These are phyloP conservation scores for Lipomyces lipofer DNA, from an alignment of 805 yeast species.

Conservation along the genomic window DNA sequence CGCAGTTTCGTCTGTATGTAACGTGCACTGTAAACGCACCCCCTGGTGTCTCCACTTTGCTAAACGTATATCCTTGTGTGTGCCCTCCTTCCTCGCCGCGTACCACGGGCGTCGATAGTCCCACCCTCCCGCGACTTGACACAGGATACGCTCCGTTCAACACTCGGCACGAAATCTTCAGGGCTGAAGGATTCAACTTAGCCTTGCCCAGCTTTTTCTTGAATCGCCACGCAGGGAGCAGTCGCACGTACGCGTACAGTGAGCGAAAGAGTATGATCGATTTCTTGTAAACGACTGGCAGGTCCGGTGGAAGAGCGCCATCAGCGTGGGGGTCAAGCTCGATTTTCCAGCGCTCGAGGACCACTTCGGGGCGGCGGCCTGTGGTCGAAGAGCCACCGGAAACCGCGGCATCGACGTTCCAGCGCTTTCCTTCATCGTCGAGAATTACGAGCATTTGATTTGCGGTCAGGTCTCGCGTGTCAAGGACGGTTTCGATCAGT, in stretches of 20 bases:
- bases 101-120: constrained; percentile 43
- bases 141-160: constrained; percentile 72
- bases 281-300: constrained; percentile 71
- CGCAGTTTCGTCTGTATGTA: constrained; percentile 71
- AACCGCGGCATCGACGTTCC: constrained; percentile 52
- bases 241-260: constrained; percentile 61
- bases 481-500: constrained; percentile 80
- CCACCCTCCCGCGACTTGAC: constrained; percentile 58
- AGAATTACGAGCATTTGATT: constrained; percentile 60
- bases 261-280: constrained; percentile 73
- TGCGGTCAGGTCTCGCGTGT: constrained; percentile 56
- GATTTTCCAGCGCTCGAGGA: constrained; percentile 88
- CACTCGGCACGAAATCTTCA: constrained; percentile 52
- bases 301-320: constrained; percentile 47
- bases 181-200: constrained; percentile 43
- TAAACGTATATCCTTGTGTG: constrained; percentile 56
- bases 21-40: constrained; percentile 77
- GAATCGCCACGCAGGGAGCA: constrained; percentile 72
- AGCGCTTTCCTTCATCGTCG: constrained; percentile 52
- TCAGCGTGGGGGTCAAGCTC: constrained; percentile 58
- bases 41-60: constrained; percentile 70
- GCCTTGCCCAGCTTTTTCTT: constrained; percentile 47
- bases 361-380: constrained; percentile 62
- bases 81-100: constrained; percentile 44
- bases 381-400: constrained; percentile 45